Base-by-base conservation (phyloP, 1,139 yeast species). In the Candida tetrigidarum region DNA sequence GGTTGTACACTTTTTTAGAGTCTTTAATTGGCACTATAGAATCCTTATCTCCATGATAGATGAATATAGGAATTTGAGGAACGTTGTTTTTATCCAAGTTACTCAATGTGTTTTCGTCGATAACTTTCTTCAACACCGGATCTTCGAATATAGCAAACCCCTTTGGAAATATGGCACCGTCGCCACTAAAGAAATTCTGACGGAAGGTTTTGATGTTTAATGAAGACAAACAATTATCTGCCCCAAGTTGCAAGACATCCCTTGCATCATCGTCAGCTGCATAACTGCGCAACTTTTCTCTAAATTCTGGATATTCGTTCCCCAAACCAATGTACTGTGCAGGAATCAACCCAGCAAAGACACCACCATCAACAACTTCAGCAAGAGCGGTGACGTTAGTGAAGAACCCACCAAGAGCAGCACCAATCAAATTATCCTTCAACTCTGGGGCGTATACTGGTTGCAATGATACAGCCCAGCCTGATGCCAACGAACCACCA, bases 361-460 rank as follows among this genome's bases (percentile, higher is more conserved):
- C 6, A 7, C 25, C 25, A 22, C 25, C 25, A 10, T 22, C 25
- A 7, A 10, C 9, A 7, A 22, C 25, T n/a, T 50, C 59, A 3
- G 66, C 64, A 4, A 64, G 56, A 10, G 59, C 57, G 7, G 51
- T 59, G 41, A 48, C 59, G 47, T 56, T 65, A 5, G 68, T 53
- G 6, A 64, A 62, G 47, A 62, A 56, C 1, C 74, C 74, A 1
- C 75, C 75, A n/a, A 64, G 40, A 0, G 68, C 65, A n/a, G 60
- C 64, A 4, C 72, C 74, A 32, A 59, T 50, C 8, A 69, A 42
- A 39, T 59, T 55, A 0, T 47, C 20, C 6, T 34, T 37, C 34
- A 69, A 57, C 5, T 69, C 72, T 2, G 69, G 67, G 0, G 74
- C 74, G 47, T 69, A 69, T 0, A 45, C 43, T 3, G 70, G 69